Percentiles rank a stretch among this genome's conserved stretches.
Conservation (phyloP, 768 basidiomycete species). For the Hygrocybe punicea region DNA sequence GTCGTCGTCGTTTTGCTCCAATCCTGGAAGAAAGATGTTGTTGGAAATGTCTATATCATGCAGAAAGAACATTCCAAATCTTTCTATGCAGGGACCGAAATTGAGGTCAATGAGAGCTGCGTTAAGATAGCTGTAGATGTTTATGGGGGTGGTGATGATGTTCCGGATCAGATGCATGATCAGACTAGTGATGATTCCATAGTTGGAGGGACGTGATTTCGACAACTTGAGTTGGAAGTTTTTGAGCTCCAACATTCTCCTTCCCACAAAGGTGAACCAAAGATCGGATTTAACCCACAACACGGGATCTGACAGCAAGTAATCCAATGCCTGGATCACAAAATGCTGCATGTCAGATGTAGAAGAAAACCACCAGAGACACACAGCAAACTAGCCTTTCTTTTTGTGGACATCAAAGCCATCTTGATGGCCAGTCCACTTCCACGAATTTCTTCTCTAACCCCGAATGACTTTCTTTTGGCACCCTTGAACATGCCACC, state of each 20-base stretch:
- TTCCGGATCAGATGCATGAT: not conserved
- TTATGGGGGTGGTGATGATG: not conserved
- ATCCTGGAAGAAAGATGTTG: too few relatives aligned
- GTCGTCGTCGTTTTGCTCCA: too few relatives aligned
- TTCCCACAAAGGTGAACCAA: not conserved
- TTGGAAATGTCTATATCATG: too few relatives aligned
- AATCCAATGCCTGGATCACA: not conserved
- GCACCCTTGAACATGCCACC: not conserved
- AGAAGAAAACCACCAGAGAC: too few relatives aligned
- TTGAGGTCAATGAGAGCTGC: conserved; percentile 1
- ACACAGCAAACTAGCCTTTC: too few relatives aligned
- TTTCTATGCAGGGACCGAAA: not conserved
- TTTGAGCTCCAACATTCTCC: not conserved
- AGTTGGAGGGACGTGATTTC: too few relatives aligned
- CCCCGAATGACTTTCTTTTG: not conserved
- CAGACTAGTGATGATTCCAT: not conserved
- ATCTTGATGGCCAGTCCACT: too few relatives aligned
- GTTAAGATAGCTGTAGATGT: not conserved
- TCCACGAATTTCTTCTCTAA: not conserved
- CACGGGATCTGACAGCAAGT: not conserved
- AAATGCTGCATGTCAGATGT: too few relatives aligned
- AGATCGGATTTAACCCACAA: not conserved
- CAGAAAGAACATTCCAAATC: conserved; percentile 1
- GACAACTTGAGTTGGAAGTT: too few relatives aligned
- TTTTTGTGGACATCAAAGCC: too few relatives aligned